Percentiles rank a stretch among this genome's conserved stretches.
phyloP scores from a whole-genome alignment of 2,329 filamentous ascomycete species.

The Phaeophleospora eucalypticola region DNA sequence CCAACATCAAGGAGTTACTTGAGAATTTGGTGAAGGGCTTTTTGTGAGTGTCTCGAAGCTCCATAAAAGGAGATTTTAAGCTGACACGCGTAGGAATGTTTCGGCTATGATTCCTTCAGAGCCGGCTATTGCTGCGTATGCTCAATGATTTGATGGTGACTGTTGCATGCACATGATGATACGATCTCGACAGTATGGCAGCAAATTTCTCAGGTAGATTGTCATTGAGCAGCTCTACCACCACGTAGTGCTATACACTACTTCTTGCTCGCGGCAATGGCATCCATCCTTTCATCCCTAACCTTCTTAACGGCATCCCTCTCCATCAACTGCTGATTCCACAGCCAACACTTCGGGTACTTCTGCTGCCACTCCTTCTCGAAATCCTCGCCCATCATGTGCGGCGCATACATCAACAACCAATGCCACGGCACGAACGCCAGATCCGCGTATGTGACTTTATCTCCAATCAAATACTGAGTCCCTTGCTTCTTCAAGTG shows the following conservation, averaged over 20 bases:
- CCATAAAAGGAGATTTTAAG: neutral
- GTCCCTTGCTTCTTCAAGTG: slow-evolving; percentile 32
- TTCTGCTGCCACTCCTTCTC: slow-evolving; percentile 26
- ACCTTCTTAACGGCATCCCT: slow-evolving; percentile 26
- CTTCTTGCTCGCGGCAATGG: slow-evolving; percentile 4
- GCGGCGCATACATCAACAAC: slow-evolving; percentile 21
- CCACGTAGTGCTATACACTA: no score
- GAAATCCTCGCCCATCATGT: slow-evolving; percentile 27
- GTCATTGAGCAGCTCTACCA: no score
- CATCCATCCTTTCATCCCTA: slow-evolving; percentile 9
- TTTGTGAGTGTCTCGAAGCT: slow-evolving; percentile 15
- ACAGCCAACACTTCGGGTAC: slow-evolving; percentile 26
- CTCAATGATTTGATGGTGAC: no score
- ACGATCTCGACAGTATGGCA: no score
- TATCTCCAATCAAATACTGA: slow-evolving; percentile 41
- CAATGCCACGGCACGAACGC: slow-evolving; percentile 40
- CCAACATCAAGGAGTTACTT: slow-evolving; percentile 11
- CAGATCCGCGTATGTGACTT: slow-evolving; percentile 40
- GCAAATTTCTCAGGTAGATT: no score
- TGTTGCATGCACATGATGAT: no score
- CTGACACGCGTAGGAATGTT: neutral
- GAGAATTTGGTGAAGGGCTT: slow-evolving; percentile 23
- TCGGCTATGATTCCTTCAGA: neutral
- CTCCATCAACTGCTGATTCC: slow-evolving; percentile 28
- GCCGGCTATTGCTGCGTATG: slow-evolving; percentile 7